These are phyloP conservation scores for Lasiodiplodia hormozganensis DNA, from an alignment of 2,329 filamentous ascomycete genomes.

Conservation along the genomic window DNA sequence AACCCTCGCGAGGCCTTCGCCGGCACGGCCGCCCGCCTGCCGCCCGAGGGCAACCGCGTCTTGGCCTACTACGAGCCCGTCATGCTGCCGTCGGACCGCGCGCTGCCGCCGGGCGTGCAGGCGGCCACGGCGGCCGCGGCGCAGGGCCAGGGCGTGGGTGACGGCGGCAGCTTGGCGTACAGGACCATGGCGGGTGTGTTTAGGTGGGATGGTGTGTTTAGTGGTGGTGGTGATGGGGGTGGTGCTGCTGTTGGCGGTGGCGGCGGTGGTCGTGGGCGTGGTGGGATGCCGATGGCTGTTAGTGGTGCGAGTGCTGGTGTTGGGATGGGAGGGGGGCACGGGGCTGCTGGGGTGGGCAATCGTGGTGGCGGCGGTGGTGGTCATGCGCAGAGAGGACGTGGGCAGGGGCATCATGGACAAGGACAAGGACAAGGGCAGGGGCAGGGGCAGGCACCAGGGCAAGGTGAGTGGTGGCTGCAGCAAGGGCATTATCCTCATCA, in stretches of 20 bases:
- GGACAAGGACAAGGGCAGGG: background rate
- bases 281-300: too few relatives aligned
- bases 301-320: background rate
- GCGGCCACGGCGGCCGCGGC: background rate
- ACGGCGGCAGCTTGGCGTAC: background rate
- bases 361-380: background rate
- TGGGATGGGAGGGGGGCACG: background rate
- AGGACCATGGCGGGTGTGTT: background rate
- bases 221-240: background rate
- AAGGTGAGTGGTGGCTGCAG: slow-evolving; percentile 1
- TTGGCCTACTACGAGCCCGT: slow-evolving; percentile 16
- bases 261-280: background rate
- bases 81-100: background rate
- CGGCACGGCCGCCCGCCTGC: slow-evolving; percentile 2
- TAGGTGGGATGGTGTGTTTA: background rate
- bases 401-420: background rate
- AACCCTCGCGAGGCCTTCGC: background rate
- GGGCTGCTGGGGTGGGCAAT: background rate
- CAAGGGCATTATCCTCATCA: background rate
- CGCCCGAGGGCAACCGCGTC: background rate
- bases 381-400: background rate
- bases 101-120: background rate
- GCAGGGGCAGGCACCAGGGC: background rate
- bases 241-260: background rate
- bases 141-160: too few relatives aligned